A percentile compares a stretch with the other conserved stretches of the same genome.
phyloP scores from a whole-genome alignment of 306 rosid genomes.

The Prunus salicina region DNA sequence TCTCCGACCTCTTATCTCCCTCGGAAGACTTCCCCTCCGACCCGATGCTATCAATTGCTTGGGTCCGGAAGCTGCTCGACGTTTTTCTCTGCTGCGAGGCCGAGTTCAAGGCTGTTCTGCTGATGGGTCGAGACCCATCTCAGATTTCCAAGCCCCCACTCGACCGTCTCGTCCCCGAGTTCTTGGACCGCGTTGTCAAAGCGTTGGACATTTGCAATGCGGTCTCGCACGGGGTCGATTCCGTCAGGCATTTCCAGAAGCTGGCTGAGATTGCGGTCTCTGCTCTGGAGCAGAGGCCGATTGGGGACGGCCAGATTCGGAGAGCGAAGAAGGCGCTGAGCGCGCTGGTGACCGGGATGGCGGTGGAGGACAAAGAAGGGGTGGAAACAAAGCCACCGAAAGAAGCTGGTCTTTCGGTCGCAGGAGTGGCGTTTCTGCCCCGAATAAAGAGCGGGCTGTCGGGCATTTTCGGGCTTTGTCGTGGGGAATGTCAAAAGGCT shows the following conservation, averaged over 20 bases:
- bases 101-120: constrained; percentile 76
- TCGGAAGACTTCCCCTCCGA: constrained; percentile 43
- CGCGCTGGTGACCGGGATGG: constrained; percentile 48
- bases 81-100: constrained; percentile 86
- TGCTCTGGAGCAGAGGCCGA: constrained; percentile 55
- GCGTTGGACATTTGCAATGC: constrained; percentile 87
- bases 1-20: constrained; percentile 51
- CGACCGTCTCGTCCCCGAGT: constrained; percentile 69
- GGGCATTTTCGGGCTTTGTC: constrained; percentile 47
- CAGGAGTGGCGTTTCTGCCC: constrained; percentile 14
- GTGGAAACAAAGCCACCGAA: constrained; percentile 48
- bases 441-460: constrained; percentile 33
- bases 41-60: constrained; percentile 54
- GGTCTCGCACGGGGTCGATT: constrained; percentile 65
- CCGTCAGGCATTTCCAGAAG: constrained; percentile 62
- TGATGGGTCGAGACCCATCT: constrained; percentile 69
- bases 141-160: constrained; percentile 74
- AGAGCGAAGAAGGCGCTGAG: constrained; percentile 76
- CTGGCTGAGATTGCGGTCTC: constrained; percentile 72
- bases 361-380: constrained; percentile 61
- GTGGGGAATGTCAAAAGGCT: constrained; percentile 71
- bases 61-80: constrained; percentile 78
- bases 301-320: constrained; percentile 88
- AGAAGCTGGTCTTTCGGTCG: constrained; percentile 80
- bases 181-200: constrained; percentile 72